phyloP scores from a whole-genome alignment of 73 alveolate genomes.

The Tetrahymena elliotti region DNA sequence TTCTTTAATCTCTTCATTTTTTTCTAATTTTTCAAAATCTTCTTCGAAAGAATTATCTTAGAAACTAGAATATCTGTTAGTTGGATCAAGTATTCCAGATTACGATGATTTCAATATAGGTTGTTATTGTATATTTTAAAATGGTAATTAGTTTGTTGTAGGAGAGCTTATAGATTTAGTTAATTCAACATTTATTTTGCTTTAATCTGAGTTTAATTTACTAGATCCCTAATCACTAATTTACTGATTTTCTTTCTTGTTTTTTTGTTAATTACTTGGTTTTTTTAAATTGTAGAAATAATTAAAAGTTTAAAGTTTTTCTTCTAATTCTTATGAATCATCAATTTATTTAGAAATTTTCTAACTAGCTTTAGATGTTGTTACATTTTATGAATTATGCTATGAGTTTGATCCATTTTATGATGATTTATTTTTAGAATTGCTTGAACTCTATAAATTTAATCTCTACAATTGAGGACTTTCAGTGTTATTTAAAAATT shows the following conservation, averaged over 20 bases:
- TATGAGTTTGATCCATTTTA: neutral
- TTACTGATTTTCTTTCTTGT: neutral
- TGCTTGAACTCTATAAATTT: neutral
- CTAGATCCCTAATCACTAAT: neutral
- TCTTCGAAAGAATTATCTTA: neutral
- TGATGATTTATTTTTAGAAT: neutral
- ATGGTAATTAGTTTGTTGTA: neutral
- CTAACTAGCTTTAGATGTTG: neutral
- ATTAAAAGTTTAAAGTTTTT: neutral
- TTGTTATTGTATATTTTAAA: neutral
- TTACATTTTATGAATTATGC: neutral
- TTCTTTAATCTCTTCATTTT: neutral
- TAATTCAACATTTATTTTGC: neutral
- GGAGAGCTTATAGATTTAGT: neutral
- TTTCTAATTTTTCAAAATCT: neutral
- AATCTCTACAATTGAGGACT: neutral
- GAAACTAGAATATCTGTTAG: neutral
- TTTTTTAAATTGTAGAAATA: too few species aligned
- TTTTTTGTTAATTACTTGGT: too few species aligned
- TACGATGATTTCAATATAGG: neutral
- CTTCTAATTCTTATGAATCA: neutral
- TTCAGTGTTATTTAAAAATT: neutral
- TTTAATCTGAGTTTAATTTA: neutral
- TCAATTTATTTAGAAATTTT: too few species aligned
- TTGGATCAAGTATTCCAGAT: neutral